These are phyloP conservation scores for Spiraea crenata DNA, from an alignment of 331 rosid genomes.

Conservation along the genomic window DNA sequence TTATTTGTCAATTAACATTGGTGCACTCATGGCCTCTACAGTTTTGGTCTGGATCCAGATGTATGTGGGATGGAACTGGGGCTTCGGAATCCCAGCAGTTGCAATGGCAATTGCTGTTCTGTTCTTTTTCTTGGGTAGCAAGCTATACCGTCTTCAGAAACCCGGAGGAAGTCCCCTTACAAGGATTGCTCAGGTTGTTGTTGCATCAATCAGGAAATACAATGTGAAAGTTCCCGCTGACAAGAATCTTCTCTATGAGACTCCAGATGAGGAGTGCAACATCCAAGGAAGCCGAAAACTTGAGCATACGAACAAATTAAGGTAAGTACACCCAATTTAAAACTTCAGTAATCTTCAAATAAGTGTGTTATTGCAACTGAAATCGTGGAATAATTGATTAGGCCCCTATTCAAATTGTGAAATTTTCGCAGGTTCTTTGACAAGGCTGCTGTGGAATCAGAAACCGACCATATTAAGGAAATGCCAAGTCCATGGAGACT, in stretches of 20 bases:
- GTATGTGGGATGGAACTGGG: slow-evolving; percentile 88
- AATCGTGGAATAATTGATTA: not conserved
- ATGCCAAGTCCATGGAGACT: slow-evolving; percentile 54
- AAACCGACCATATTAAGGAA: slow-evolving; percentile 30
- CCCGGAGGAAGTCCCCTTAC: slow-evolving; percentile 84
- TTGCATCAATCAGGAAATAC: slow-evolving; percentile 57
- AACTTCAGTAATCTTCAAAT: not conserved
- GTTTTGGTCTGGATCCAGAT: slow-evolving; percentile 71
- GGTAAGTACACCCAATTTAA: slow-evolving; percentile 27
- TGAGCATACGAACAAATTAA: slow-evolving; percentile 52
- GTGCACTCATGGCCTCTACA: slow-evolving; percentile 64
- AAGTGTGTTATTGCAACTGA: no score
- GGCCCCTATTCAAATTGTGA: not conserved
- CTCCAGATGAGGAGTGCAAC: slow-evolving; percentile 48
- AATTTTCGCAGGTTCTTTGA: slow-evolving; percentile 56
- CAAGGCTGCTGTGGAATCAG: slow-evolving; percentile 58
- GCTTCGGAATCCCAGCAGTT: slow-evolving; percentile 74
- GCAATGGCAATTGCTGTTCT: slow-evolving; percentile 60
- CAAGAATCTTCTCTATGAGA: slow-evolving; percentile 65
- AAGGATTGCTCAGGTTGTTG: slow-evolving; percentile 68
- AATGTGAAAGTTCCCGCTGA: slow-evolving; percentile 45
- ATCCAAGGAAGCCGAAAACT: slow-evolving; percentile 83
- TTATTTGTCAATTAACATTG: slow-evolving; percentile 74
- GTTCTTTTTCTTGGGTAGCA: slow-evolving; percentile 53
- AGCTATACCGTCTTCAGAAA: slow-evolving; percentile 51